Percentiles rank a stretch among this genome's conserved stretches.
These are phyloP conservation scores for Beauveria sp. DNA, from an alignment of 2,329 filamentous ascomycete genomes.

Conservation along the genomic window DNA sequence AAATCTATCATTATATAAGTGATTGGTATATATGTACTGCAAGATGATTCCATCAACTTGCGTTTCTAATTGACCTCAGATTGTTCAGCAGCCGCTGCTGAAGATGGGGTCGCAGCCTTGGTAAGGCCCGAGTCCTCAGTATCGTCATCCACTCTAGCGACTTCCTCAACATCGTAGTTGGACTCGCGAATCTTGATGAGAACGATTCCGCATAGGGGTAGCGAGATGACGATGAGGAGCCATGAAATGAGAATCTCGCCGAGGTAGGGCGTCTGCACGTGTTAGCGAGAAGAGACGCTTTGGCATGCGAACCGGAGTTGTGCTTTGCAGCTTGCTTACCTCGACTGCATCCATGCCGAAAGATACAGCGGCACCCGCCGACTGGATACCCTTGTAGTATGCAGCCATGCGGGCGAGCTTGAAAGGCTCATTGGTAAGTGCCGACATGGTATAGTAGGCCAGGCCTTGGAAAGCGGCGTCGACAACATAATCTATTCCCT, in stretches of 20 bases:
- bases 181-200: conserved; percentile 17
- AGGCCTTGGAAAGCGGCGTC: conserved; percentile 38
- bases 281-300: neutral
- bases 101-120: neutral
- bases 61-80: neutral
- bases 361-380: conserved; percentile 56
- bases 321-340: conserved; percentile 10
- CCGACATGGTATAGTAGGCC: conserved; percentile 67
- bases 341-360: conserved; percentile 28
- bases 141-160: conserved; percentile 14
- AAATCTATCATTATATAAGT: neutral
- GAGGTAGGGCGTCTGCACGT: conserved; percentile 17
- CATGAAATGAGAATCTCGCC: conserved; percentile 19
- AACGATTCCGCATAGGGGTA: conserved; percentile 17
- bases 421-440: conserved; percentile 65
- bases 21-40: neutral
- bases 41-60: neutral
- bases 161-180: conserved; percentile 20
- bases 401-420: conserved; percentile 68
- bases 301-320: neutral
- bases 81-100: neutral
- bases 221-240: conserved; percentile 17
- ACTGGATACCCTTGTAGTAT: conserved; percentile 78
- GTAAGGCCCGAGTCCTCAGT: neutral
- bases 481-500: conserved; percentile 18